Evolutionary conservation across 257 asterid genomes (phyloP), one percentile per base, ranked within the genome.

Genomic region (Ilex aquifolium): DNA sequence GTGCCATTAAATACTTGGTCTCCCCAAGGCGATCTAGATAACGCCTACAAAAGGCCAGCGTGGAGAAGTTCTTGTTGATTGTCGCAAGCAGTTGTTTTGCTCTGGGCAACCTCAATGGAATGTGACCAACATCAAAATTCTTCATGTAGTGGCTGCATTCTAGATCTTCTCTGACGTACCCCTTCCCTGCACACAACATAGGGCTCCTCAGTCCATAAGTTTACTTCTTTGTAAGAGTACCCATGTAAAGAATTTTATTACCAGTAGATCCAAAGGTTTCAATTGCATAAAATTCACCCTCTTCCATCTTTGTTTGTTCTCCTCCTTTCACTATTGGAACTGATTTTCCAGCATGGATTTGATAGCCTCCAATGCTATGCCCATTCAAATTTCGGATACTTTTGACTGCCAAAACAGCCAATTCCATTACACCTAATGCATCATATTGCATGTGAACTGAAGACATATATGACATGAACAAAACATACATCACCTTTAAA

Each of bases 91-190:
- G 88, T 65, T 79, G 96, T 68, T 90, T 93, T 44, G 99, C 90
- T 81, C 95, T 79, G 36, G 99, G 97, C 65, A 93, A 70, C 72
- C 99, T 78, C 68, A 93, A 79, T 8, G 99, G 96, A 44, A 87
- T 67, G 68, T 93, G 97, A 39, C 99, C 99, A 54, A 72, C 95
- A 55, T 93, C 96, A 75, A 93, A 90, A 65, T 85, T 90, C 85
- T 93, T 93, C 99, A 90, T 93, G 83, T 93, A 93, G 78, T 87
- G 95, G 76, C 99, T 90, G 92, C 97, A 90, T 70, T 93, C 97
- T 13, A 93, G 83, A 79, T 93, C 97, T 81, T 93, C 99, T 80
- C 99, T 74, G 17, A 93, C 97, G 53, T 80, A 80, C 70, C 97
- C 99, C 72, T 90, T 93, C 69, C 99, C 97, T 92, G 75, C 60